Evolutionary conservation across 75 land plant genomes (phyloP), one percentile per base, ranked within the genome.

Genomic region (Selaginella tamariscina): DNA sequence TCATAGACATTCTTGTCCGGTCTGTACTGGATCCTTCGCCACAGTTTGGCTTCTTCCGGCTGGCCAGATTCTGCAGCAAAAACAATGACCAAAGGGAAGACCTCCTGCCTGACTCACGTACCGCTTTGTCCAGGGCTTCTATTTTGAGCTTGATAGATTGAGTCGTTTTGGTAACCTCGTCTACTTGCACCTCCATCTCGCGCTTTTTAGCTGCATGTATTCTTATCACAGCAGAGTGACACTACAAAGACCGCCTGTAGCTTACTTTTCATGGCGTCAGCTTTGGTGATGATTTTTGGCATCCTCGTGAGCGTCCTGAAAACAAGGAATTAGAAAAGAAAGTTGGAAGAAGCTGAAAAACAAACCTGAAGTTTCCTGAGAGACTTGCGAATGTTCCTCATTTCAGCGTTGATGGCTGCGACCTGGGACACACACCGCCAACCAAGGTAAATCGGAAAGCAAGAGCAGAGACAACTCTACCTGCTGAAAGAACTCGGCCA

Each of bases 21-120:
- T 92, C 97, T 33, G 92, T 86, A 59, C 82, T 84, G n/a, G 95
- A 78, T 55, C 97, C 95, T 66, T 84, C 83, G 63, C 81, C 96
- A 72, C 90, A 89, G 13, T 89, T 89, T 68, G 89, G 87, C 56
- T 82, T 92, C 69, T 89, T 85, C 56, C 95, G 78, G 65, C 78
- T 92, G 2, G 81, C 68, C 32, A 92, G 72, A 70, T 94, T 94
- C 98, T 94, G 84, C 31, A 57, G 26, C n/a, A 59, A 59, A 9
- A 23, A 23, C 8, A 8, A 27, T n/a, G n/a, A n/a, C n/a, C n/a
- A 59, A 59, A 59, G 23, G 21, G 24, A 59, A 21, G 20, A 20
- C 54, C 11, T 49, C 54, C 54, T 20, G n/a, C n/a, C n/a, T n/a
- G n/a, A n/a, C n/a, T n/a, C 5, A 21, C 62, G 8, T 59, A 59